Percentiles rank a stretch among this genome's conserved stretches.
phyloP scores from a whole-genome alignment of 495 filamentous ascomycete species.

The Xylaria bambusicola region DNA sequence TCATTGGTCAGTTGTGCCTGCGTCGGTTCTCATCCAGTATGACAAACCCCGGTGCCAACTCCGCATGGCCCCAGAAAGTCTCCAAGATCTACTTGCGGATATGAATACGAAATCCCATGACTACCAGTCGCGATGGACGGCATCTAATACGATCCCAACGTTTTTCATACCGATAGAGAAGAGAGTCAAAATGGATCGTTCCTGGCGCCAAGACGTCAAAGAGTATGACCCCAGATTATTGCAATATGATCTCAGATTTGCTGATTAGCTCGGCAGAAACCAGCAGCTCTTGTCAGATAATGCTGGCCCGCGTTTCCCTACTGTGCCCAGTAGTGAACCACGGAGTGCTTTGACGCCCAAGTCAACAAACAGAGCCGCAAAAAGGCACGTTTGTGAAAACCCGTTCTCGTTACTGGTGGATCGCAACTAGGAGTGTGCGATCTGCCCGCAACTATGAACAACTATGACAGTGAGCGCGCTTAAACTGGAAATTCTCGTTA shows the following conservation, averaged over 20 bases:
- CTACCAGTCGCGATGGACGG: background rate
- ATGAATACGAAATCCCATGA: background rate
- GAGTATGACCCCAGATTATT: background rate
- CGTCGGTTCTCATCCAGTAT: conserved; percentile 2
- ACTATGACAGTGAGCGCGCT: too few species aligned
- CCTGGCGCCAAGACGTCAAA: background rate
- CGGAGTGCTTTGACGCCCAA: too few species aligned
- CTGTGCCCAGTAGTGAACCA: too few species aligned
- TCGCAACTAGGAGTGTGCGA: too few species aligned
- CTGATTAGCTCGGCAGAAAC: background rate
- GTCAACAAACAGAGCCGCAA: background rate
- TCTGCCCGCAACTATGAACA: too few species aligned
- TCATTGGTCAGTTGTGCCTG: background rate
- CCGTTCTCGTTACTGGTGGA: too few species aligned
- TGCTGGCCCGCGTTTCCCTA: too few species aligned
- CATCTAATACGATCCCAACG: too few species aligned
- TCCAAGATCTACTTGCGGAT: conserved; percentile 2
- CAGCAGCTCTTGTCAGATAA: background rate
- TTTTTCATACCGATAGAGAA: too few species aligned
- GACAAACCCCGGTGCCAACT: background rate
- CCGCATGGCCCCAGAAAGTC: conserved; percentile 6
- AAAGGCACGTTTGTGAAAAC: too few species aligned
- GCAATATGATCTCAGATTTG: background rate
- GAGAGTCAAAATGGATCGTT: too few species aligned
- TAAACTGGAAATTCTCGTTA: too few species aligned